Evolutionary conservation across 257 asterid genomes (phyloP), one percentile per base, ranked within the genome.

Genomic region (Capsicum baccatum): DNA sequence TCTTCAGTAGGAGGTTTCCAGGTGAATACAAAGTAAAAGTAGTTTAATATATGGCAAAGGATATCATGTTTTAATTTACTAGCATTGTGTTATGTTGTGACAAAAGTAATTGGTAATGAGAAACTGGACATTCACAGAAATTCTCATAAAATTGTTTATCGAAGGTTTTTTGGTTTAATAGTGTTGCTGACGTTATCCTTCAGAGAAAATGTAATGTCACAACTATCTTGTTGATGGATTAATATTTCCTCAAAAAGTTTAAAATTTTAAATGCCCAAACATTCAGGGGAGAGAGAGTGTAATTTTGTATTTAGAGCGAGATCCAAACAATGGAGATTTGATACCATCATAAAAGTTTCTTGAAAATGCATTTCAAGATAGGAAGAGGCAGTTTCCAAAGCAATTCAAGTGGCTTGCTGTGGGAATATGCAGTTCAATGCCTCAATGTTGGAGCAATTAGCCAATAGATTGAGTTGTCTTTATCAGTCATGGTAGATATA

Each of bases 351-450:
- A 71, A 47, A 69, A 71, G 6, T 1, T 47, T 71, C 80, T 71
- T n/a, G 39, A 71, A 71, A 71, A 71, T 71, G 39, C 39, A 71
- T 47, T n/a, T 11, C 39, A 71, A 71, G 80, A 48, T 71, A 47
- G 80, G 39, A 71, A 10, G 57, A 71, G 33, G 80, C 80, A n/a
- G 58, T 71, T 71, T 47, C 56, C 58, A 47, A 10, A 71, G 79
- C 39, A 19, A 47, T 44, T 47, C 39, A 19, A 47, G 58, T 71
- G 80, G 58, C 58, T 71, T 47, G 58, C 79, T 71, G 39, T 69
- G 80, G 57, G 58, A 47, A 71, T 71, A 58, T 71, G 80, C 17
- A 47, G 58, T 71, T 47, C 79, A 71, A 39, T 71, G 58, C 39
- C 47, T n/a, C 58, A 47, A 17, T 47, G n/a, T 71, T 47, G 57